phyloP scores from a whole-genome alignment of 139 green algal genomes.

The Ulvella scutata region DNA sequence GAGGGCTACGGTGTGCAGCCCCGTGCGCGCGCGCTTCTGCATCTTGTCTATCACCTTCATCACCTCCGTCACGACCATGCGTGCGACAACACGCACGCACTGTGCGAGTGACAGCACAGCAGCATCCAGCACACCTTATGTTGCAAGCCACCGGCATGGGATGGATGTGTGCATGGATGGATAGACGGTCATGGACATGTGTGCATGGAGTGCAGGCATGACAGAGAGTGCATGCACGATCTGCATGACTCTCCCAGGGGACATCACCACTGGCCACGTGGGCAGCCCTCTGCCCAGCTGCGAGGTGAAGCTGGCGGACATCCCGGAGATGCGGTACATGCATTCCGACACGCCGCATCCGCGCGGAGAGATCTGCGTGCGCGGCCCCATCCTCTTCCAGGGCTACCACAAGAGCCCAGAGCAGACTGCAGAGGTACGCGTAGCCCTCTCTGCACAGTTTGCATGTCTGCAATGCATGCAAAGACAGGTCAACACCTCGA shows the following conservation, averaged over 20 bases:
- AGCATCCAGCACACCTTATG: too few relatives aligned
- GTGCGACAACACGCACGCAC: too few relatives aligned
- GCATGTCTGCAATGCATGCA: too few relatives aligned
- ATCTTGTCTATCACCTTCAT: not conserved
- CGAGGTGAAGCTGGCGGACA: constrained; percentile 83
- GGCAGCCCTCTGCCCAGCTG: constrained; percentile 60
- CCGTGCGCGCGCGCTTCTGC: not conserved
- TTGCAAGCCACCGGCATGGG: too few relatives aligned
- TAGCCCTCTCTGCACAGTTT: too few relatives aligned
- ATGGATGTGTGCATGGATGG: not conserved
- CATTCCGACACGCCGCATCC: constrained; percentile 61
- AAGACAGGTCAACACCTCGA: too few relatives aligned
- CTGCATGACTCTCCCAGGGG: constrained; percentile 34
- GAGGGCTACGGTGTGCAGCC: constrained; percentile 45
- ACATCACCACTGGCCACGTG: constrained; percentile 58
- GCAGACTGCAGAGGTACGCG: constrained; percentile 34
- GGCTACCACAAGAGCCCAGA: constrained; percentile 39
- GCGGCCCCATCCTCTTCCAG: constrained; percentile 76
- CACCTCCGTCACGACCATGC: too few relatives aligned
- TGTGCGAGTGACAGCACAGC: too few relatives aligned
- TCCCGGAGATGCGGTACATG: constrained; percentile 94
- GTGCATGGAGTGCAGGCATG: constrained; percentile 37
- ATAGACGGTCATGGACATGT: not conserved
- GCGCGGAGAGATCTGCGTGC: constrained; percentile 76
- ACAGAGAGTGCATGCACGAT: constrained; percentile 84